These are phyloP conservation scores for Osmozyma mogii DNA, from an alignment of 805 yeast genomes.

Conservation along the genomic window DNA sequence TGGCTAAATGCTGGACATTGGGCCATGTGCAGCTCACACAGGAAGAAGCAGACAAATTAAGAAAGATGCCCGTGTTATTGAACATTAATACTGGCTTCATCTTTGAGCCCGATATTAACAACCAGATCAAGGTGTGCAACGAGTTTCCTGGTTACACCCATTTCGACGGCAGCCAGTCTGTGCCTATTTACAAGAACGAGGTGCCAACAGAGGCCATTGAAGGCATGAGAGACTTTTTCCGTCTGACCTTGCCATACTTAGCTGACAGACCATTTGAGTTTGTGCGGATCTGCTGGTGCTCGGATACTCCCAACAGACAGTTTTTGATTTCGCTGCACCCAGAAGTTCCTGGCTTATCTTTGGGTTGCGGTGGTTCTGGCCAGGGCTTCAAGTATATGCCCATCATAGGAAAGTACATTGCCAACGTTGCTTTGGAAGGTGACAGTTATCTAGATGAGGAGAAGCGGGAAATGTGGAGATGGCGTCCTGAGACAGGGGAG, in stretches of 20 bases:
- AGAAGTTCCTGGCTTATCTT: constrained; percentile 17
- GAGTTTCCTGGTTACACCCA: constrained; percentile 34
- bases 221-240: constrained; percentile 23
- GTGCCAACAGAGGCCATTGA: constrained; percentile 26
- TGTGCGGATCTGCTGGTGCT: constrained; percentile 11
- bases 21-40: constrained; percentile 30
- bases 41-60: constrained; percentile 22
- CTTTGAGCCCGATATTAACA: constrained; percentile 31
- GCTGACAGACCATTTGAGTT: constrained; percentile 22
- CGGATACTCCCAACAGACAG: constrained; percentile 33
- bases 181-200: constrained; percentile 20
- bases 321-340: constrained; percentile 36
- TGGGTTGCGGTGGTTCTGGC: constrained; percentile 45
- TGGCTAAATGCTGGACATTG: constrained; percentile 35
- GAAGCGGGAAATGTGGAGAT: constrained; percentile 14
- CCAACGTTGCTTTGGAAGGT: constrained; percentile 14
- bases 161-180: constrained; percentile 9
- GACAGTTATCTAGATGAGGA: constrained; percentile 14
- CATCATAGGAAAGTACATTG: constrained; percentile 37
- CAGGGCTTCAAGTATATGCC: constrained; percentile 42
- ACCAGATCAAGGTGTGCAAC: constrained; percentile 30
- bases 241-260: constrained; percentile 23
- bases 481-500: constrained; percentile 31
- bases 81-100: constrained; percentile 33
- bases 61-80: constrained; percentile 27